These are phyloP conservation scores for Psidium friedrichsthalianum DNA, from an alignment of 345 rosid species.

Conservation along the genomic window DNA sequence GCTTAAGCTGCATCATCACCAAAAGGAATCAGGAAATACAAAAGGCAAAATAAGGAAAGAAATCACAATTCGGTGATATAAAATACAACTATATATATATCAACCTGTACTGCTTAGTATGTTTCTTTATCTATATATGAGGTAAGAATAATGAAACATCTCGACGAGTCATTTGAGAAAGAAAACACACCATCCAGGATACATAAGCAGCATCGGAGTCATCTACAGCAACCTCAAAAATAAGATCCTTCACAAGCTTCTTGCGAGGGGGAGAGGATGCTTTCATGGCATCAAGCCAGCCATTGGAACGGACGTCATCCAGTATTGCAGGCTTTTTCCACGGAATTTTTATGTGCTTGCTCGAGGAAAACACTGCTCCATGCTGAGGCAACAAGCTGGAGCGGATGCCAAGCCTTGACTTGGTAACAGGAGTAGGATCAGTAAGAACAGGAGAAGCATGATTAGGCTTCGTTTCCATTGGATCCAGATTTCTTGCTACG, in stretches of 20 bases:
- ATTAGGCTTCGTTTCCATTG: slow-evolving; percentile 61
- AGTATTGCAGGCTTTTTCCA: slow-evolving; percentile 54
- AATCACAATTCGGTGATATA: background rate
- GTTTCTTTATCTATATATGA: background rate
- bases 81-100: background rate
- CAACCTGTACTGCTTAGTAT: background rate
- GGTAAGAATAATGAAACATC: background rate
- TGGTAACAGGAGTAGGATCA: slow-evolving; percentile 50
- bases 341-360: slow-evolving; percentile 31
- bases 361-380: slow-evolving; percentile 39
- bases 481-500: slow-evolving; percentile 11
- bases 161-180: background rate
- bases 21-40: background rate
- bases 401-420: slow-evolving; percentile 54
- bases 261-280: slow-evolving; percentile 95
- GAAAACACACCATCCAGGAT: slow-evolving; percentile 61
- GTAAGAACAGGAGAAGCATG: slow-evolving; percentile 67
- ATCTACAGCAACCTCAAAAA: slow-evolving; percentile 38
- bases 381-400: slow-evolving; percentile 35
- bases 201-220: slow-evolving; percentile 49
- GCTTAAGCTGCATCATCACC: slow-evolving; percentile 40
- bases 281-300: slow-evolving; percentile 92
- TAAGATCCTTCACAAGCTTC: slow-evolving; percentile 47
- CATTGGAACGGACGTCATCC: slow-evolving; percentile 80
- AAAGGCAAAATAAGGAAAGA: background rate